Base-by-base conservation (phyloP, 768 basidiomycete species). In the Mycena rosella region DNA sequence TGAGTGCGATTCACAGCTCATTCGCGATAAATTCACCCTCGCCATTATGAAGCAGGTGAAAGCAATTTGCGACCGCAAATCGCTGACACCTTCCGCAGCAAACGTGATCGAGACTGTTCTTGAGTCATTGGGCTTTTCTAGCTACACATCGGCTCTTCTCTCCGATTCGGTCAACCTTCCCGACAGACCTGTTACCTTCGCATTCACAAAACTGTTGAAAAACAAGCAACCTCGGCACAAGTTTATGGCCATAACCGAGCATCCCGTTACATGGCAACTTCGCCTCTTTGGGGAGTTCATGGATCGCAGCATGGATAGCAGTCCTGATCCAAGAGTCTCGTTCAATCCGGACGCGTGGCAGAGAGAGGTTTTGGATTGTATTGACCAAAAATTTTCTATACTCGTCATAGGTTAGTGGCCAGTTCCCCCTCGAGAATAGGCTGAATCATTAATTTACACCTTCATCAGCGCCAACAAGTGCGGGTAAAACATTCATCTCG, bases 321-420 rank as follows among this genome's bases (percentile, higher is more conserved):
- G 84, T 58, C 74, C 77, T 0, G 92, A 93, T 76, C 52, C 74
- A 8, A 83, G 91, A 0, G 90, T 92, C 36, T 67, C 81, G 1
- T 93, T 93, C 74, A 78, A 84, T 24, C 91, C 91, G 0, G 91
- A 93, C 73, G 87, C 85, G 1, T 93, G 91, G 91, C 92, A 93
- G 68, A 79, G 87, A 29, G 74, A 84, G 24, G 91, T 92, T 7
- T 78, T 93, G 53, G 89, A 93, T 71, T 84, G 83, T 53, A 82
- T 93, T 22, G 92, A 93, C 67, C 73, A 75, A 8, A 78, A 87
- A 27, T 77, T 83, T 60, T 92, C 91, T 3, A 76, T 92, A 15
- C 84, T 93, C 3, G 90, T 90, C 20, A 88, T 91, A 57, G 90
- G 89, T 89, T 29, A 69, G 86, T 78, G 4, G 60, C 51, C 26